phyloP scores from a whole-genome alignment of 1,284 basidiomycete species.

The Austropuccinia psidii region DNA sequence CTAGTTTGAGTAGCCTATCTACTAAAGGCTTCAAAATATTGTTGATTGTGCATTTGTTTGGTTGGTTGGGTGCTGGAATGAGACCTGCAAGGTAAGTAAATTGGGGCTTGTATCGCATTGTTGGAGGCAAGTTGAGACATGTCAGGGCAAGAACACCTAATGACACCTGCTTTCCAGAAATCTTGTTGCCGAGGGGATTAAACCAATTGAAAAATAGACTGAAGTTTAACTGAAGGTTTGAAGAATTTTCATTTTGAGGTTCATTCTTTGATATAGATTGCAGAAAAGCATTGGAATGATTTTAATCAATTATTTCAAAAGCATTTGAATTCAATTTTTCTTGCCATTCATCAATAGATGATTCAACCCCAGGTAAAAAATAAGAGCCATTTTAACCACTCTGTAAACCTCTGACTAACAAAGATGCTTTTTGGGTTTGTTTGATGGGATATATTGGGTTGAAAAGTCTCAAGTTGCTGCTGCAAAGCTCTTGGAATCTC shows the following conservation, averaged over 20 bases:
- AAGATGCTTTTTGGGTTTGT: too few relatives aligned
- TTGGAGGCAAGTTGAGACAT: not conserved
- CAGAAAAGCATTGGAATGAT: too few relatives aligned
- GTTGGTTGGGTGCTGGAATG: not conserved
- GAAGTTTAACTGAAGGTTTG: not conserved
- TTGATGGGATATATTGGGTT: too few relatives aligned
- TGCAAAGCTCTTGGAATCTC: too few relatives aligned
- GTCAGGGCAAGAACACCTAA: not conserved
- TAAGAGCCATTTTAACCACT: not conserved
- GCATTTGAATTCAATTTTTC: too few relatives aligned
- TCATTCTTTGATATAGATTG: too few relatives aligned
- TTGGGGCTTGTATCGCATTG: not conserved
- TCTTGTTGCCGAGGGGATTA: not conserved
- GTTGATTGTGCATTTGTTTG: not conserved
- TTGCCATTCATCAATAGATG: not conserved
- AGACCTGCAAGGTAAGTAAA: not conserved
- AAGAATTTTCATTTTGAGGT: too few relatives aligned
- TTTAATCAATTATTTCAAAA: too few relatives aligned
- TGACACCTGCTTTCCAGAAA: not conserved
- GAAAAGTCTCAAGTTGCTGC: too few relatives aligned
- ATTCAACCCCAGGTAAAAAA: not conserved
- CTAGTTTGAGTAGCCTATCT: not conserved
- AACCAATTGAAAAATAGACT: not conserved
- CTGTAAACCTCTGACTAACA: not conserved
- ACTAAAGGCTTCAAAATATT: not conserved